Base-by-base conservation (phyloP, 768 basidiomycete genomes). In the Saitozyma podzolica region DNA sequence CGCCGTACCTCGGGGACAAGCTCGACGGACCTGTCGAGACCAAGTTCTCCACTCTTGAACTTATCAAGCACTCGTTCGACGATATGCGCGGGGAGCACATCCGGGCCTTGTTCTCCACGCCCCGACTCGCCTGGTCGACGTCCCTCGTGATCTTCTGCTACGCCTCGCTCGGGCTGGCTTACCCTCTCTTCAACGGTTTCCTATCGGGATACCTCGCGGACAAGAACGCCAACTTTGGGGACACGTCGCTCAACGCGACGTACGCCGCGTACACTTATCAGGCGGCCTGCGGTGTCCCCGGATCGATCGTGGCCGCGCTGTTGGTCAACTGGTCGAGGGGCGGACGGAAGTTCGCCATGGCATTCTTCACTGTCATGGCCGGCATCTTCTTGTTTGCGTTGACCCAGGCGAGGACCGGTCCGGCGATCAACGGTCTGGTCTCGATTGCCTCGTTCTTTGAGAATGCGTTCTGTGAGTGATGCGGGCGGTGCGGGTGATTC, bases 111-210 rank as follows among this genome's bases (percentile, higher is more conserved):
- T 90, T 90, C 77, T 82, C 83, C 37, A 87, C 87, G 3, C 80
- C 78, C 14, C 86, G 85, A 72, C 78, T 89, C 74, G 88, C 86
- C 7, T 86, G 82, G 81, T 87, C 87, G 0, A 89, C 88, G 6
- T 84, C 80, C 41, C 71, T 90, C 29, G 62, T 86, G 56, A 84
- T 86, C 43, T 40, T 80, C 40, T 57, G 85, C 20, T 86, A 61
- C 88, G 88, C 85, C 3, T 80, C 89, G 45, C 90, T 90, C 60
- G 89, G 89, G 11, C 83, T 90, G 11, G 88, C 88, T 0, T 89
- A 87, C 66, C 67, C 64, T 19, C 47, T 62, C 14, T 65, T 59
- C 61, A 63, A 66, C 56, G 57, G 40, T 47, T 65, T 65, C 64
- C 56, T 65, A 42, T 60, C 57, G 11, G 16, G 45, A 80, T 88